Conservation (phyloP, 2,329 filamentous ascomycete species). For the Aplosporella prunicola region DNA sequence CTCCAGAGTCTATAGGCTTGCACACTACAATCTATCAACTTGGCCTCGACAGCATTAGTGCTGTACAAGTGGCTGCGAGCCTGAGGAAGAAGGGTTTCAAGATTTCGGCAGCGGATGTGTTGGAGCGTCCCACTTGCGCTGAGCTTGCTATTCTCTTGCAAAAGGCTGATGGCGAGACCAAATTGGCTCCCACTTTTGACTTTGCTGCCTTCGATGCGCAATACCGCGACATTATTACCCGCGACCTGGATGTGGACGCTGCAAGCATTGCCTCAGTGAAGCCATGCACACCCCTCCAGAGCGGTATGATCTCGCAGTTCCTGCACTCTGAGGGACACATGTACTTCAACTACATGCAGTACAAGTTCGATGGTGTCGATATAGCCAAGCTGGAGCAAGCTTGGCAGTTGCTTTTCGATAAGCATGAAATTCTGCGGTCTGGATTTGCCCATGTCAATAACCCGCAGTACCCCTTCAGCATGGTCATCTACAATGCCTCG, state of each 20-base stretch:
- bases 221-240: slow-evolving; percentile 27
- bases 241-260: slow-evolving; percentile 21
- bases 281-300: slow-evolving; percentile 72
- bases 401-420: slow-evolving; percentile 47
- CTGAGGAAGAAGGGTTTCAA: slow-evolving; percentile 51
- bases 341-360: slow-evolving; percentile 67
- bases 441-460: slow-evolving; percentile 60
- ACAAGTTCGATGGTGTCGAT: slow-evolving; percentile 40
- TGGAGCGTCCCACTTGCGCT: slow-evolving; percentile 42
- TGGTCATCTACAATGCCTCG: slow-evolving; percentile 52
- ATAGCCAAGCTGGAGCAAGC: slow-evolving; percentile 41
- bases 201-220: slow-evolving; percentile 43
- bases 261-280: slow-evolving; percentile 48
- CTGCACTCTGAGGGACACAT: slow-evolving; percentile 54
- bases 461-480: slow-evolving; percentile 55
- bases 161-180: not conserved
- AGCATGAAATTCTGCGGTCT: slow-evolving; percentile 65
- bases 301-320: slow-evolving; percentile 70
- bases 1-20: slow-evolving; percentile 42
- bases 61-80: slow-evolving; percentile 62
- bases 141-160: slow-evolving; percentile 20
- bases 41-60: slow-evolving; percentile 87
- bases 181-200: slow-evolving; percentile 28
- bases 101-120: slow-evolving; percentile 62
- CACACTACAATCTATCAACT: slow-evolving; percentile 72